phyloP scores from a whole-genome alignment of 495 filamentous ascomycete species.

The Immersiella caudata region DNA sequence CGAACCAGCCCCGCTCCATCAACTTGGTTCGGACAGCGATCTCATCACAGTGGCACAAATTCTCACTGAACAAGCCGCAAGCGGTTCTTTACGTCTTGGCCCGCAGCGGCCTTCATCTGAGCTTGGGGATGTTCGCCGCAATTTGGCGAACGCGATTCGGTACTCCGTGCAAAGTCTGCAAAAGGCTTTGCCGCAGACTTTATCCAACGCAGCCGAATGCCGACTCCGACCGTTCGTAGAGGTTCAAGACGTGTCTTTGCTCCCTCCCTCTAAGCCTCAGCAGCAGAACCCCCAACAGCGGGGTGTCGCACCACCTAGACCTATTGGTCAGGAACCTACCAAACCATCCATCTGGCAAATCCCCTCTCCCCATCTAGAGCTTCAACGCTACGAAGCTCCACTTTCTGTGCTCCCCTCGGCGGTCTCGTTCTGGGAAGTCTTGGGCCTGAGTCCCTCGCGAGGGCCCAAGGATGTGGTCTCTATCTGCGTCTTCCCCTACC shows the following conservation, averaged over 20 bases:
- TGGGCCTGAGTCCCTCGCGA: conserved; percentile 77
- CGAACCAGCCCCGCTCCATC: conserved; percentile 46
- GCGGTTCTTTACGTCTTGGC: conserved; percentile 40
- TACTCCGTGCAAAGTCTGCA: conserved; percentile 47
- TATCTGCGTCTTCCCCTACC: conserved; percentile 76
- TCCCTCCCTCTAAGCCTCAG: conserved; percentile 48
- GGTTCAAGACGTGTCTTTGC: conserved; percentile 55
- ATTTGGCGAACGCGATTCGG: conserved; percentile 42
- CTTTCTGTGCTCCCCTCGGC: conserved; percentile 80
- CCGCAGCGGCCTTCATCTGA: conserved; percentile 17
- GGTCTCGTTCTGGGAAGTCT: conserved; percentile 85
- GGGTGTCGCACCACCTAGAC: conserved; percentile 26
- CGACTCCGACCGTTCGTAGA: conserved; percentile 53
- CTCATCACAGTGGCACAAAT: conserved; percentile 62
- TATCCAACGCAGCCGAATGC: conserved; percentile 41
- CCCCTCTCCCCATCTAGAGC: conserved; percentile 69
- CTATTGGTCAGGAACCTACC: conserved; percentile 40
- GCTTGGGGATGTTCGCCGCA: conserved; percentile 35
- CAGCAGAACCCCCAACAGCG: conserved; percentile 32
- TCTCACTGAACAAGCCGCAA: conserved; percentile 62
- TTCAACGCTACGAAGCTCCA: conserved; percentile 72
- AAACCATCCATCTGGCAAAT: conserved; percentile 51
- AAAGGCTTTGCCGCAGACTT: conserved; percentile 39
- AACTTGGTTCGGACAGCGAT: conserved; percentile 51
- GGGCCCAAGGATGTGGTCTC: conserved; percentile 78